Conservation (phyloP, 2,329 filamentous ascomycete species). For the Metarhizium sp. region DNA sequence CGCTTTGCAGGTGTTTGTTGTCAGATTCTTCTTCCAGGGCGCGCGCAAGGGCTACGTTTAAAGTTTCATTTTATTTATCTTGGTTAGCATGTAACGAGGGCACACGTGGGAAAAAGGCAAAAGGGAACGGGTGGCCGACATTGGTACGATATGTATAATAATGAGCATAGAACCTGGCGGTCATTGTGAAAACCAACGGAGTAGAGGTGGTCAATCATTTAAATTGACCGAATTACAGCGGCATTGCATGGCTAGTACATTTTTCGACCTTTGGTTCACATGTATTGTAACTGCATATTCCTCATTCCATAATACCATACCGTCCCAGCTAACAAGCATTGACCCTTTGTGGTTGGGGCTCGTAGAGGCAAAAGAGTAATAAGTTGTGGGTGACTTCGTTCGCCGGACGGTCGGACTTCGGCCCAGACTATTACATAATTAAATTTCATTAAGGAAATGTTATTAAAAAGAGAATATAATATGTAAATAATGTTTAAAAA, state of each 20-base stretch:
- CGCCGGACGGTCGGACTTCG: too few relatives aligned
- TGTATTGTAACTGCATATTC: not conserved
- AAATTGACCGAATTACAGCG: not conserved
- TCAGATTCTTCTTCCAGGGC: conserved; percentile 96
- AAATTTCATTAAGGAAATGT: too few relatives aligned
- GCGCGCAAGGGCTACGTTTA: conserved; percentile 62
- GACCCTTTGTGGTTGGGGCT: too few relatives aligned
- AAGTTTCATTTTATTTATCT: conserved; percentile 17
- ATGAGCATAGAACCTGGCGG: conserved; percentile 8
- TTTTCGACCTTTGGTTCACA: not conserved
- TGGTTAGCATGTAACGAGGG: conserved; percentile 19
- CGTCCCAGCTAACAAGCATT: too few relatives aligned
- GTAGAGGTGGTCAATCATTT: not conserved
- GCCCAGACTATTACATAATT: too few relatives aligned
- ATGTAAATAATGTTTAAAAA: too few relatives aligned
- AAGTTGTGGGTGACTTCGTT: too few relatives aligned
- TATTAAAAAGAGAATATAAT: too few relatives aligned
- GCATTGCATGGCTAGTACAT: not conserved
- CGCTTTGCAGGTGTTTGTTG: conserved; percentile 90
- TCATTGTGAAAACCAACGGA: not conserved
- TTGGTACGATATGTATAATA: conserved; percentile 17
- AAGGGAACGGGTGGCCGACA: conserved; percentile 14
- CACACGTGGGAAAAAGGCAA: conserved; percentile 16
- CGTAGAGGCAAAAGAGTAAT: too few relatives aligned
- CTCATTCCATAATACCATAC: not conserved